Conservation (phyloP, 1,139 yeast genomes). For the Scheffersomyces cryptocercus region DNA sequence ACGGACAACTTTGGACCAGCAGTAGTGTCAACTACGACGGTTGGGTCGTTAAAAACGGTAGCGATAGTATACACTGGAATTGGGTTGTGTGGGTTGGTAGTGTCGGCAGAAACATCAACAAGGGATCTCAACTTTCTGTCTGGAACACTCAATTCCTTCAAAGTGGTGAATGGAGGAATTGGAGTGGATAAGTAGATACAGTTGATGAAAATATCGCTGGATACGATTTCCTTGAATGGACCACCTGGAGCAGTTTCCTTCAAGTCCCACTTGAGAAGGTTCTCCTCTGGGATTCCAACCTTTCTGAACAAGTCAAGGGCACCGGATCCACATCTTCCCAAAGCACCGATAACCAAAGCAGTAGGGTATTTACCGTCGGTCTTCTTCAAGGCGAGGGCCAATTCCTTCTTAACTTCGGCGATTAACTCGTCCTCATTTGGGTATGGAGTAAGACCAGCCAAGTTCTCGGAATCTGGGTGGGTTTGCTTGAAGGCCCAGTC, state of each 20-base stretch:
- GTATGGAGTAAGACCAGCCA: constrained; percentile 79
- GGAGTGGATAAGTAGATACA: constrained; percentile 94
- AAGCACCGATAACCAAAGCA: constrained; percentile 90
- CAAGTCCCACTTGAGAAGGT: constrained; percentile 93
- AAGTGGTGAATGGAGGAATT: constrained; percentile 86
- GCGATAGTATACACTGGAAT: constrained; percentile 89
- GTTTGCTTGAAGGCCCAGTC: constrained; percentile 94
- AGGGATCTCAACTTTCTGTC: constrained; percentile 83
- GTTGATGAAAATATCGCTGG: constrained; percentile 87
- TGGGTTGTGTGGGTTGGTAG: constrained; percentile 97
- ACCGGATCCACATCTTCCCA: constrained; percentile 99
- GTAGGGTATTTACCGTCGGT: constrained; percentile 71
- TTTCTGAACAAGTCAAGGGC: constrained; percentile 81
- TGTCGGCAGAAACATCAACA: constrained; percentile 97
- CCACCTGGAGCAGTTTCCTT: constrained; percentile 96
- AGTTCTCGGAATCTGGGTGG: constrained; percentile 60
- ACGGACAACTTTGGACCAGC: constrained; percentile 87
- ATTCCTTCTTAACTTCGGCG: constrained; percentile 63
- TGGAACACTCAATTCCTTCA: constrained; percentile 60
- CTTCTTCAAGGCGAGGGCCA: constrained; percentile 58
- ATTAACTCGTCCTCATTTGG: constrained; percentile 77
- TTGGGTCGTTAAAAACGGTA: constrained; percentile 88
- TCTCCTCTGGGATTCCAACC: constrained; percentile 84
- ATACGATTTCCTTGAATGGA: constrained; percentile 89
- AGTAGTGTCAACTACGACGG: constrained; percentile 75